phyloP scores from a whole-genome alignment of 2,329 filamentous ascomycete species.

The Fusarium pseudocircinatum region DNA sequence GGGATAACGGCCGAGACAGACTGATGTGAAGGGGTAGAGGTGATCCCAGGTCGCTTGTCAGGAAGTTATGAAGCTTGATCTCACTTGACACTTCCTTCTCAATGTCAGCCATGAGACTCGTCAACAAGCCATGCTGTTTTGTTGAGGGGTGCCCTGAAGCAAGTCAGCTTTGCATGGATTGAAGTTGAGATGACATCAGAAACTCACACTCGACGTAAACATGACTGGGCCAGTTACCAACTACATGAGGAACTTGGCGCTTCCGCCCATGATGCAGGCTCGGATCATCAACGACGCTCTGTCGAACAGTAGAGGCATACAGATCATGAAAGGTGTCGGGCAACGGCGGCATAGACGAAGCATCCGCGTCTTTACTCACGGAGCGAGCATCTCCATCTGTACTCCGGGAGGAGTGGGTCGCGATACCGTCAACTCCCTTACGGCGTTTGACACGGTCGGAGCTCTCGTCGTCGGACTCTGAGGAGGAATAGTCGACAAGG shows the following conservation, averaged over 20 bases:
- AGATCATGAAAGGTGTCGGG: slow-evolving; percentile 86
- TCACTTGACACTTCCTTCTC: slow-evolving; percentile 45
- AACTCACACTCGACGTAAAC: slow-evolving; percentile 89
- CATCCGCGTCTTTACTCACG: neutral
- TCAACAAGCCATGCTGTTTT: slow-evolving; percentile 59
- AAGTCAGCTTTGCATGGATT: neutral
- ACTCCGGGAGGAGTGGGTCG: slow-evolving; percentile 26
- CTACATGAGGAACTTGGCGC: slow-evolving; percentile 82
- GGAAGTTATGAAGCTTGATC: slow-evolving; percentile 69
- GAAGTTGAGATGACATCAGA: neutral
- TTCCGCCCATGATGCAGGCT: slow-evolving; percentile 85
- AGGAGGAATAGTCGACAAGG: slow-evolving; percentile 69
- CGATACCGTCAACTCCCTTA: slow-evolving; percentile 44
- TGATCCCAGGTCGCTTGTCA: slow-evolving; percentile 80
- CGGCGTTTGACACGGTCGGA: slow-evolving; percentile 50
- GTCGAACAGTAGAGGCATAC: slow-evolving; percentile 83
- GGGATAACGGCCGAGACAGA: slow-evolving; percentile 81
- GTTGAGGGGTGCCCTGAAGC: slow-evolving; percentile 63
- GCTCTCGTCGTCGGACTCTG: slow-evolving; percentile 31
- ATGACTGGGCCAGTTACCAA: slow-evolving; percentile 93
- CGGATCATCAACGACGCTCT: slow-evolving; percentile 83
- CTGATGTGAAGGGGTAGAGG: slow-evolving; percentile 89
- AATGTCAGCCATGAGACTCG: slow-evolving; percentile 52
- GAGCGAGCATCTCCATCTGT: slow-evolving; percentile 4
- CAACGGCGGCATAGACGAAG: slow-evolving; percentile 71